phyloP scores from a whole-genome alignment of 2,329 filamentous ascomycete genomes.

The Talaromyces islandicus region DNA sequence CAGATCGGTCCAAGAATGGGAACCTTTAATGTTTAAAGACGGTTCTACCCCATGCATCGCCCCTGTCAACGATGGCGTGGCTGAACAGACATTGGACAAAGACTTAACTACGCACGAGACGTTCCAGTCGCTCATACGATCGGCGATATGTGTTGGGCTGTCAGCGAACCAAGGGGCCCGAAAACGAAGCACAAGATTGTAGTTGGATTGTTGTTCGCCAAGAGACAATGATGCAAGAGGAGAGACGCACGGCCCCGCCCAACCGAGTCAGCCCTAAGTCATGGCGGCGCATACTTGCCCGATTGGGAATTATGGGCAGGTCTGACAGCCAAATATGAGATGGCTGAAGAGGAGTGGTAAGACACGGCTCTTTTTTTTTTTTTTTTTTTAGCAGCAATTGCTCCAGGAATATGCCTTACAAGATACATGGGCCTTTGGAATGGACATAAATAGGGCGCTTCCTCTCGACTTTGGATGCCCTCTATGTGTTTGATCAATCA shows the following conservation, averaged over 20 bases:
- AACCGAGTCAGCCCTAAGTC: background rate
- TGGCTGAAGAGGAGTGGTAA: too few species aligned
- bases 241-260: background rate
- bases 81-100: background rate
- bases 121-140: background rate
- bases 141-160: background rate
- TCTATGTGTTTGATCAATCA: background rate
- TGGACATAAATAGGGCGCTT: background rate
- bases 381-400: background rate
- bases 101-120: background rate
- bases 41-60: background rate
- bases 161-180: background rate
- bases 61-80: background rate
- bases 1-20: background rate
- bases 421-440: background rate
- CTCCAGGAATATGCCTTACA: background rate
- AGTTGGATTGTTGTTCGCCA: background rate
- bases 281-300: background rate
- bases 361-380: too few species aligned
- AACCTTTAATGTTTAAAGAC: background rate
- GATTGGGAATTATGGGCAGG: background rate
- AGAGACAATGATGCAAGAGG: background rate
- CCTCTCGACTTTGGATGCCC: background rate
- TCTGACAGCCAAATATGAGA: background rate
- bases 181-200: background rate